A percentile compares a stretch with the other conserved stretches of the same genome.
phyloP scores from a whole-genome alignment of 2,329 filamentous ascomycete species.

The Aspergillus sp. region DNA sequence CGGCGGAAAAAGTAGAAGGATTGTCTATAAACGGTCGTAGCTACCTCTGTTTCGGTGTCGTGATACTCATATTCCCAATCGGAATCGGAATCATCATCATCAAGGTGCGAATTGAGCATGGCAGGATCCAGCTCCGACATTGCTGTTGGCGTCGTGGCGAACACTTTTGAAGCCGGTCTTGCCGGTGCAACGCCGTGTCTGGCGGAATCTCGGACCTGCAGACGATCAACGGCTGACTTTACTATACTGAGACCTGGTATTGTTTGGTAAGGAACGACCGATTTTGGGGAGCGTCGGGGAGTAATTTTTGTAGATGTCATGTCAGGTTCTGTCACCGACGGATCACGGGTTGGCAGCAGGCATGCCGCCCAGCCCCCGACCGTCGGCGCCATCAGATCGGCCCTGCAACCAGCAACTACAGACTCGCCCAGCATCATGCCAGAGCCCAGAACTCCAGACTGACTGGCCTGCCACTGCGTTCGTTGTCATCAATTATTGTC shows the following conservation, averaged over 20 bases:
- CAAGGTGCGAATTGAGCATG: slow-evolving; percentile 26
- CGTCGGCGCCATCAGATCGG: slow-evolving; percentile 1
- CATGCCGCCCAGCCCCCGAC: too few species aligned
- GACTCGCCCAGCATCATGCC: background rate
- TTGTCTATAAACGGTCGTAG: background rate
- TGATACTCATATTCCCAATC: slow-evolving; percentile 66
- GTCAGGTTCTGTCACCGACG: background rate
- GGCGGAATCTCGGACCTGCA: background rate
- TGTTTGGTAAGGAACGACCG: background rate
- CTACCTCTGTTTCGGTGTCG: slow-evolving; percentile 53
- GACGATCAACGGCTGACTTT: background rate
- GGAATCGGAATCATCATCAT: slow-evolving; percentile 51
- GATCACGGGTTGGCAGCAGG: background rate
- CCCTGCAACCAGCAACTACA: slow-evolving; percentile 2
- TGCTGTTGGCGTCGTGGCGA: background rate
- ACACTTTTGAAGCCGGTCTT: background rate
- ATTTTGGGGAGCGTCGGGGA: background rate
- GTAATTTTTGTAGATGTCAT: background rate
- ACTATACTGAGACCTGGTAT: background rate
- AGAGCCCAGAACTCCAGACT: background rate
- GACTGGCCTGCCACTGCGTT: background rate
- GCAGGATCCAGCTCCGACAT: slow-evolving; percentile 24
- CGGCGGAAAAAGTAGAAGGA: background rate
- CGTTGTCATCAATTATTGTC: background rate
- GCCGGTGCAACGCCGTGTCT: background rate